These are phyloP conservation scores for Podaxis mareebaensis DNA, from an alignment of 768 basidiomycete species.

Conservation along the genomic window DNA sequence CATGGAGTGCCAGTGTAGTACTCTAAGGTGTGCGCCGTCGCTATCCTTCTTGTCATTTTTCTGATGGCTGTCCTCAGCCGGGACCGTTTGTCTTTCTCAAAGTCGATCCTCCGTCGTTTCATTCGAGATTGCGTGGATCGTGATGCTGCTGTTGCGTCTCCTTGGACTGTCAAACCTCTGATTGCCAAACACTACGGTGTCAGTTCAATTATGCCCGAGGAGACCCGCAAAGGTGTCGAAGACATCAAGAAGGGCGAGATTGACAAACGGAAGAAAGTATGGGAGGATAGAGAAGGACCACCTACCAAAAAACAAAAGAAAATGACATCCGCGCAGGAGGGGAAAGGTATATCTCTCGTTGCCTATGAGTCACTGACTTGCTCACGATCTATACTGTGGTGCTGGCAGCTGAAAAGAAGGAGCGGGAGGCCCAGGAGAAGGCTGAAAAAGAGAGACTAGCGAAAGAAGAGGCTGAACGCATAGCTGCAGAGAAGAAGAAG, in stretches of 20 bases:
- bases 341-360: conserved; percentile 52
- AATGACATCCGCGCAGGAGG: conserved; percentile 70
- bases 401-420: conserved; percentile 57
- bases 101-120: conserved; percentile 94
- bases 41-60: conserved; percentile 4
- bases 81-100: conserved; percentile 93
- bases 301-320: conserved; percentile 84
- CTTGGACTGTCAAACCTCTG: conserved; percentile 90
- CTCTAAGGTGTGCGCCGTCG: conserved; percentile 64
- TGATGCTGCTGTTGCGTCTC: conserved; percentile 88
- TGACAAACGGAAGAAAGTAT: conserved; percentile 89
- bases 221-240: conserved; percentile 76
- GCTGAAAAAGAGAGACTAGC: conserved; percentile 62
- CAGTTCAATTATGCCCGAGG: conserved; percentile 82
- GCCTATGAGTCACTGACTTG: conserved; percentile 10
- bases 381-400: conserved; percentile 23
- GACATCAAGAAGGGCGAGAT: conserved; percentile 84
- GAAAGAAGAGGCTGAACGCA: conserved; percentile 71
- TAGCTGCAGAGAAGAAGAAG: conserved; percentile 80
- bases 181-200: conserved; percentile 88
- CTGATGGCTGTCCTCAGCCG: conserved; percentile 53
- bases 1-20: conserved; percentile 79
- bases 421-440: conserved; percentile 71
- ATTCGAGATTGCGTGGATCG: conserved; percentile 95
- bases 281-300: conserved; percentile 86